A percentile compares a stretch with the other conserved stretches of the same genome.
These are phyloP conservation scores for Neurospora africana DNA, from an alignment of 495 filamentous ascomycete genomes.

Conservation along the genomic window DNA sequence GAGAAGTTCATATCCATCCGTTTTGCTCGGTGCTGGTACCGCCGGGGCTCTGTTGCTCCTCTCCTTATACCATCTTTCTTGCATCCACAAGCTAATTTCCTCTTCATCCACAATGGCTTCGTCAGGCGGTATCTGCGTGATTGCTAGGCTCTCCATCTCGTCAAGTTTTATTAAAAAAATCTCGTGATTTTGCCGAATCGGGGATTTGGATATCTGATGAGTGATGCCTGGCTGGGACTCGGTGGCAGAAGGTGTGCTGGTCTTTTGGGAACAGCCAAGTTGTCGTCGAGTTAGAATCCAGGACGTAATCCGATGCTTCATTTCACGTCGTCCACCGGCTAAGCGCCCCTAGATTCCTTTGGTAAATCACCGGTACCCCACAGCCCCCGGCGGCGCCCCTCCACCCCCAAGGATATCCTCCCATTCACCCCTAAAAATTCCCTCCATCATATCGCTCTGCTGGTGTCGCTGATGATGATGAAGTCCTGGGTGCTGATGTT, in stretches of 20 bases:
- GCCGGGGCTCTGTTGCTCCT: background rate
- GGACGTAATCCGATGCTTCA: background rate
- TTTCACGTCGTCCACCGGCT: background rate
- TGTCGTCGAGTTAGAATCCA: background rate
- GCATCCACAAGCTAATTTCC: background rate
- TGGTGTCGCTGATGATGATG: conserved; percentile 22
- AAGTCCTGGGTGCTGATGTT: conserved; percentile 11
- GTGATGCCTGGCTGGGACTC: background rate
- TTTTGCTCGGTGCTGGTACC: background rate
- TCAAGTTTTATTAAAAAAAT: background rate
- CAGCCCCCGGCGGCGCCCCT: background rate
- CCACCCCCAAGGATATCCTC: conserved; percentile 15
- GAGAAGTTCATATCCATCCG: background rate
- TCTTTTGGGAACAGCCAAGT: background rate
- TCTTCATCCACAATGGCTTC: background rate
- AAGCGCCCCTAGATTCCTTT: background rate
- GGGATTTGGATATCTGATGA: background rate
- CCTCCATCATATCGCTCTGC: conserved; percentile 30
- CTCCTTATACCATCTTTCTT: background rate
- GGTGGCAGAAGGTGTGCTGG: background rate
- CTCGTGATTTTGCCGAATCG: background rate
- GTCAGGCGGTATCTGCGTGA: background rate
- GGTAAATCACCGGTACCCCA: background rate
- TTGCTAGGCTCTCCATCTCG: no score
- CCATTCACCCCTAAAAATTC: conserved; percentile 23